Base-by-base conservation (phyloP, 306 rosid genomes). In the Lablab purpureus region DNA sequence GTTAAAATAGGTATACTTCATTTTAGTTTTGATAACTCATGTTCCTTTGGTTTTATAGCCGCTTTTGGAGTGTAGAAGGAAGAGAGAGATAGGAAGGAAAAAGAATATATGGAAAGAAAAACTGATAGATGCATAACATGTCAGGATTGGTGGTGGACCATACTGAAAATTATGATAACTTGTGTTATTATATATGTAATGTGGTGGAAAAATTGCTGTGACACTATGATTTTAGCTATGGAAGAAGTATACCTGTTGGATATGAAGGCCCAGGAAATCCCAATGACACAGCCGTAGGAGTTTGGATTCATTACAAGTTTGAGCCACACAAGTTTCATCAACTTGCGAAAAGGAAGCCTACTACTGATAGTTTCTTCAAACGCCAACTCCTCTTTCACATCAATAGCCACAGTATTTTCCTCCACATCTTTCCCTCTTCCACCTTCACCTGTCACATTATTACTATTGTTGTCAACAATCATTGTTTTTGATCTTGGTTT, bases 261-360 rank as follows among this genome's bases (percentile, higher is more conserved):
- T 46, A 95, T 81, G 69, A 90, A 89, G 47, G 97, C 97, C 98
- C 98, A 95, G 10, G 90, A 62, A 56, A 95, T 71, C 32, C 99
- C 99, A 40, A 93, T 17, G 5, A 87, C 85, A 85, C 96, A 94
- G 3, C 91, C 96, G 63, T 95, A 95, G 0, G 97, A 82, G 84
- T 95, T 95, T 43, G 99, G 99, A 66, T 95, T 95, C 78, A 73
- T 69, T 4, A 86, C 86, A 71, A 95, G 85, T 64, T 93, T 95
- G 6, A 85, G 23, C 96, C 90, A 83, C 71, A 95, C 98, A 30
- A 52, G 73, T 87, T 90, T 92, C 91, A 91, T 91, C 84, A 93
- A 76, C 40, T 79, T 49, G 73, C 85, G 70, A 27, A 90, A 84
- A 15, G 95, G 90, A 27, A 85, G 89, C 77, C 71, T 76, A 23